phyloP scores from a whole-genome alignment of 2,329 filamentous ascomycete species.

The Biscogniauxia sp. region DNA sequence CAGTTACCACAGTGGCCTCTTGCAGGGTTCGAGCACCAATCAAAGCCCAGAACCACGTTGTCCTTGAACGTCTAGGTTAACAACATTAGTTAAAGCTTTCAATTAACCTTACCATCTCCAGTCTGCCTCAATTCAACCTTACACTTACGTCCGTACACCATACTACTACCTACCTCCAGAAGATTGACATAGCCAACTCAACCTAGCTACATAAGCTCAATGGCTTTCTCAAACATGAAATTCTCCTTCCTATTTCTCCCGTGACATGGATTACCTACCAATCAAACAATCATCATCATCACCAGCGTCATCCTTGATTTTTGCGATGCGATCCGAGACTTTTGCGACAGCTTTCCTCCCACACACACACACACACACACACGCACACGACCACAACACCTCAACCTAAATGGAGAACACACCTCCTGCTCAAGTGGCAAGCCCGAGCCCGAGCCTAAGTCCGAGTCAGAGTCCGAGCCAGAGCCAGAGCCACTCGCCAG shows the following conservation, averaged over 20 bases:
- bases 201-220: not conserved
- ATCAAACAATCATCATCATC: too few species aligned
- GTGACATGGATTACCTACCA: too few species aligned
- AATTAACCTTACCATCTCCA: too few species aligned
- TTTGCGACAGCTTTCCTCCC: constrained; percentile 8
- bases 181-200: too few species aligned
- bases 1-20: not conserved
- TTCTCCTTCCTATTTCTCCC: not conserved
- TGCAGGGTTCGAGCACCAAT: not conserved
- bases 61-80: not conserved
- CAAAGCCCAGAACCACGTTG: not conserved
- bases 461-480: constrained; percentile 3
- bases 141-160: too few species aligned
- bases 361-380: constrained; percentile 10
- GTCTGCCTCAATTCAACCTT: too few species aligned
- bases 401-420: constrained; percentile 27
- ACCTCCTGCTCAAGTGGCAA: constrained; percentile 28
- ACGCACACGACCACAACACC: constrained; percentile 15
- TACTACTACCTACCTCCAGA: too few species aligned
- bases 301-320: too few species aligned
- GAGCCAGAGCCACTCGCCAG: constrained; percentile 18
- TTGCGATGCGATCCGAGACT: not conserved
- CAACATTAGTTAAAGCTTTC: too few species aligned
- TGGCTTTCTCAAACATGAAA: not conserved
- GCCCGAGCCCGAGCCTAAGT: constrained; percentile 14